These are phyloP conservation scores for Backusella tuberculispora DNA, from an alignment of 192 early-diverging fungal genomes.

Conservation along the genomic window DNA sequence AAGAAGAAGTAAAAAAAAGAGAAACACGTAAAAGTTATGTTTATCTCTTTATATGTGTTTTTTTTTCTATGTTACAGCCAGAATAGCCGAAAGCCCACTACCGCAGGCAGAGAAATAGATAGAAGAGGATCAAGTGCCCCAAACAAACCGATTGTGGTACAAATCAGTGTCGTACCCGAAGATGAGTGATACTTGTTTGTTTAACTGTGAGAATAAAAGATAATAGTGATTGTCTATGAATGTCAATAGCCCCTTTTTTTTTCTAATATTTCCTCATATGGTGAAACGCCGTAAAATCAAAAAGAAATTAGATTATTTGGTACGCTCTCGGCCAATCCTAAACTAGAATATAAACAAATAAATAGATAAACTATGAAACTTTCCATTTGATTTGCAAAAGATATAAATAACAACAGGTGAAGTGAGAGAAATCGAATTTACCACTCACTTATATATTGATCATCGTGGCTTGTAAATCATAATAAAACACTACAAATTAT, in stretches of 20 bases:
- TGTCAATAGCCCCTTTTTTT: background rate
- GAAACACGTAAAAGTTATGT: background rate
- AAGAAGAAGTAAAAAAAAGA: background rate
- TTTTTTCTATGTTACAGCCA: background rate
- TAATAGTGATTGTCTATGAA: background rate
- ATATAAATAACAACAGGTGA: too few species aligned
- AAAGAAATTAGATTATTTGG: background rate
- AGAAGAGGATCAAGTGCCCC: background rate
- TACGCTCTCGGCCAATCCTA: background rate
- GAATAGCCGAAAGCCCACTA: background rate
- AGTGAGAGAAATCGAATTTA: too few species aligned
- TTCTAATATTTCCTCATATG: background rate
- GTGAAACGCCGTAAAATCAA: background rate
- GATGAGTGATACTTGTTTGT: background rate
- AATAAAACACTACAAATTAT: too few species aligned
- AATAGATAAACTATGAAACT: too few species aligned
- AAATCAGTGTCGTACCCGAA: background rate
- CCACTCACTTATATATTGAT: too few species aligned
- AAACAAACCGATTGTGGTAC: background rate
- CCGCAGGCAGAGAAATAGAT: background rate
- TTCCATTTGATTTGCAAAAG: too few species aligned
- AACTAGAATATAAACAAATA: background rate
- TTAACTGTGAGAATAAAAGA: background rate
- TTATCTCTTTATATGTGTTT: background rate
- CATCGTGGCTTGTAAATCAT: too few species aligned